Conservation (phyloP, 495 filamentous ascomycete genomes). For the Penicillium ucsense region DNA sequence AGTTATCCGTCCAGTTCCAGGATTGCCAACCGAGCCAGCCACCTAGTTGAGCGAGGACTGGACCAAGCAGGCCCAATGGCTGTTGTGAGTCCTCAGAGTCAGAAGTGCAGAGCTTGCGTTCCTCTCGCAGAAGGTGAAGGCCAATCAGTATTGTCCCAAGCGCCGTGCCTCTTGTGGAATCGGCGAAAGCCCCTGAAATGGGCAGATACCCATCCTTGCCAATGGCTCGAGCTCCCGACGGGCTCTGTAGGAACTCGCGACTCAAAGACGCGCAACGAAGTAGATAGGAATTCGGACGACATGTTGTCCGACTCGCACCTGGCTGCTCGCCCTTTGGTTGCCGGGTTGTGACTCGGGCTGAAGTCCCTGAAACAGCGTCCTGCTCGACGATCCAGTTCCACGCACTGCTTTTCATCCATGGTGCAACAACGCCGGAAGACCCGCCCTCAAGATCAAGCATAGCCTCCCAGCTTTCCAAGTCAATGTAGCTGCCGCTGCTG, state of each 20-base stretch:
- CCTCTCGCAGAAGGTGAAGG: conserved; percentile 78
- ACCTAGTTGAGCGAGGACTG: conserved; percentile 69
- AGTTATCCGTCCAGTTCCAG: conserved; percentile 48
- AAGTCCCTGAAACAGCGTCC: conserved; percentile 33
- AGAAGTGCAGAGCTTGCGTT: conserved; percentile 71
- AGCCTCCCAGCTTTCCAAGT: conserved; percentile 52
- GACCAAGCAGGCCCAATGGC: conserved; percentile 47
- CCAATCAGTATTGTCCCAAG: conserved; percentile 62
- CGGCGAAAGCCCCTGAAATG: conserved; percentile 43
- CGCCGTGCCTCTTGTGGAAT: conserved; percentile 45
- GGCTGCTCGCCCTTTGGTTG: conserved; percentile 14
- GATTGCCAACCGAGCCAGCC: conserved; percentile 74
- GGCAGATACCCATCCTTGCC: conserved; percentile 52
- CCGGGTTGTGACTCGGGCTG: conserved; percentile 11
- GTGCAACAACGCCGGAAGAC: conserved; percentile 44
- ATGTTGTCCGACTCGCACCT: conserved; percentile 31
- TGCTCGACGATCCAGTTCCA: conserved; percentile 70
- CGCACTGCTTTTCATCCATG: conserved; percentile 56
- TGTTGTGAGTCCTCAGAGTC: conserved; percentile 44
- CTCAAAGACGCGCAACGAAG: conserved; percentile 33
- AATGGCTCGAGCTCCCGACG: conserved; percentile 38
- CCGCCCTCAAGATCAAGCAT: conserved; percentile 48
- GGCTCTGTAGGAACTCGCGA: conserved; percentile 50
- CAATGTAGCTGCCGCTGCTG: conserved; percentile 47
- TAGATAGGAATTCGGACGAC: conserved; percentile 34